Conservation (phyloP, 179 eudicot genomes). For the Drosera spatulata region DNA sequence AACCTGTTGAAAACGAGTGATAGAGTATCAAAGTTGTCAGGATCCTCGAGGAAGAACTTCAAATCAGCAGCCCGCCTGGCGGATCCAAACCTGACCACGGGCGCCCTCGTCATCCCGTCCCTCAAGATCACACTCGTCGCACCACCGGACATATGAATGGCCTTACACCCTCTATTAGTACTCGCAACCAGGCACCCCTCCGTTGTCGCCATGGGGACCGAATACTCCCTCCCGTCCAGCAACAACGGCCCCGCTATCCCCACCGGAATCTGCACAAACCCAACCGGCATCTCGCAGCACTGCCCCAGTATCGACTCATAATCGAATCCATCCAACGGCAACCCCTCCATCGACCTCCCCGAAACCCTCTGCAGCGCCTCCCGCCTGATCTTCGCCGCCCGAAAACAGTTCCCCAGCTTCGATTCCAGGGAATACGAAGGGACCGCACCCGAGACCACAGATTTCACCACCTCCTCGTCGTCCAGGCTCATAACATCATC, state of each 20-base stretch:
- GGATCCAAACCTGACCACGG: slow-evolving; percentile 35
- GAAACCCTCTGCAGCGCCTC: slow-evolving; percentile 30
- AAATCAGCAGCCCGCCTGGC: too few relatives aligned
- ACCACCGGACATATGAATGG: slow-evolving; percentile 23
- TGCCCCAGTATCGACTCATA: slow-evolving; percentile 40
- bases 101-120: slow-evolving; percentile 44
- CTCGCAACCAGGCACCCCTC: slow-evolving; percentile 40
- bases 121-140: slow-evolving; percentile 8
- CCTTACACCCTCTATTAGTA: slow-evolving; percentile 43
- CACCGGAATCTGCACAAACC: slow-evolving; percentile 39
- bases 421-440: too few relatives aligned
- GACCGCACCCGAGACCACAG: too few relatives aligned
- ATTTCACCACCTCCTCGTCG: neutral
- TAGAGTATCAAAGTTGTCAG: slow-evolving; percentile 32
- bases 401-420: slow-evolving; percentile 23
- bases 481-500: too few relatives aligned
- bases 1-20: slow-evolving; percentile 31
- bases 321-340: slow-evolving; percentile 29
- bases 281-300: slow-evolving; percentile 47
- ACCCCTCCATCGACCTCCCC: slow-evolving; percentile 23
- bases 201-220: slow-evolving; percentile 15
- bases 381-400: slow-evolving; percentile 30
- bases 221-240: slow-evolving; percentile 27
- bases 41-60: slow-evolving; percentile 17
- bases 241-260: slow-evolving; percentile 42